Evolutionary conservation across 352 stramenopile genomes (phyloP).

Genomic region (Poterioochromonas sp.): DNA sequence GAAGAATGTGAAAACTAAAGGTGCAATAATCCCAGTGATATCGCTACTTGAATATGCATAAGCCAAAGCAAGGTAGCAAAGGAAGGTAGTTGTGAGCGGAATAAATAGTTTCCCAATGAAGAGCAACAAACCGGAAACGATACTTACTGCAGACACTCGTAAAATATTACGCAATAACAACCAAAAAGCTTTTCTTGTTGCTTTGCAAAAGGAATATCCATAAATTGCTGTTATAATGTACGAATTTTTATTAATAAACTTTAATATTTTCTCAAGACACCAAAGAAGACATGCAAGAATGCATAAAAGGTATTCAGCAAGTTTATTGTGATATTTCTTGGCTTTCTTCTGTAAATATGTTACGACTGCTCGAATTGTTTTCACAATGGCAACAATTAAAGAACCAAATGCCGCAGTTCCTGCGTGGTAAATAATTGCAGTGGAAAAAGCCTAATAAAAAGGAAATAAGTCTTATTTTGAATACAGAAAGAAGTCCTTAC

Average conservation of each 20-base stretch:
- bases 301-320: conserved; percentile 47
- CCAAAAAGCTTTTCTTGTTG: conserved; percentile 73
- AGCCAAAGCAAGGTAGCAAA: conserved; percentile 37
- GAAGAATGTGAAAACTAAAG: conserved; percentile 73
- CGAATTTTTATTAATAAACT: conserved; percentile 94
- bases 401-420: conserved; percentile 89
- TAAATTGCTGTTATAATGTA: conserved; percentile 88
- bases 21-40: conserved; percentile 62
- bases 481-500: conserved; percentile 33
- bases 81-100: conserved; percentile 38
- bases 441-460: conserved; percentile 10
- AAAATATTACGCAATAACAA: conserved; percentile 85
- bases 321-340: conserved; percentile 64
- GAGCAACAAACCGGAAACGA: conserved; percentile 76
- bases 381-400: conserved; percentile 88
- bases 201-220: conserved; percentile 71
- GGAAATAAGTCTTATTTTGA: not conserved
- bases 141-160: conserved; percentile 71
- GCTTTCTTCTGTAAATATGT: conserved; percentile 81
- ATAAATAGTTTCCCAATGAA: conserved; percentile 82
- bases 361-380: conserved; percentile 80
- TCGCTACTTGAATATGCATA: conserved; percentile 48
- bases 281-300: conserved; percentile 54
- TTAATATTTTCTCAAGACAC: conserved; percentile 84
- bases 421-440: conserved; percentile 71